phyloP scores from a whole-genome alignment of 495 filamentous ascomycete species.

The Aeminium ludgeri region DNA sequence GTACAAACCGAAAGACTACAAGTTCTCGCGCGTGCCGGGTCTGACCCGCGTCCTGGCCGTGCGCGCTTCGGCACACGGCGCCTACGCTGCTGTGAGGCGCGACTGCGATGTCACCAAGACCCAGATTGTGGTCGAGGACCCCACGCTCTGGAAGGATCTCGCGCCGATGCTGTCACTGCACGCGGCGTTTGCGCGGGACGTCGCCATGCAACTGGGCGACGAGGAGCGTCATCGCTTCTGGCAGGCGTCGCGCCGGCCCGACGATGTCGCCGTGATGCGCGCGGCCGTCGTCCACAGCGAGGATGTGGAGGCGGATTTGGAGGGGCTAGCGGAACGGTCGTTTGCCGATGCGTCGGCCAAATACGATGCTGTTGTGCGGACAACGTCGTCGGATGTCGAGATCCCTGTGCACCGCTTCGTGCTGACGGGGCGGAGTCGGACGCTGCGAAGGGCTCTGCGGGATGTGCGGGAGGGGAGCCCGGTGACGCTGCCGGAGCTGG shows the following conservation, averaged over 20 bases:
- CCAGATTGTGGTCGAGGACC: slow-evolving; percentile 47
- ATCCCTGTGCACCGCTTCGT: slow-evolving; percentile 79
- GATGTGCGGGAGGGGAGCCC: slow-evolving; percentile 27
- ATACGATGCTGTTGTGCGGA: slow-evolving; percentile 33
- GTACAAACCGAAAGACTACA: slow-evolving; percentile 63
- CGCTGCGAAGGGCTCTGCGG: slow-evolving; percentile 45
- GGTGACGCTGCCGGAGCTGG: slow-evolving; percentile 35
- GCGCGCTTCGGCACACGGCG: slow-evolving; percentile 70
- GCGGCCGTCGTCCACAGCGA: slow-evolving; percentile 17
- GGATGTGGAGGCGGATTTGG: slow-evolving; percentile 26
- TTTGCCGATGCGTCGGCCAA: slow-evolving; percentile 16
- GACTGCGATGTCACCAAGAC: slow-evolving; percentile 70
- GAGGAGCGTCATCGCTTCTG: slow-evolving; percentile 26
- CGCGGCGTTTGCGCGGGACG: slow-evolving; percentile 12
- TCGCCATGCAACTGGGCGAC: slow-evolving; percentile 22
- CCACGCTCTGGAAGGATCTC: slow-evolving; percentile 58
- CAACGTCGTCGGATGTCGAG: slow-evolving; percentile 43
- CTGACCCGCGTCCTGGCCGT: slow-evolving; percentile 71
- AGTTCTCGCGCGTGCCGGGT: slow-evolving; percentile 76
- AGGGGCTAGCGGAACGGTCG: slow-evolving; percentile 22
- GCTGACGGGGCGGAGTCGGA: slow-evolving; percentile 50
- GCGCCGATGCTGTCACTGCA: slow-evolving; percentile 37
- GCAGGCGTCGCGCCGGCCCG: slow-evolving; percentile 31
- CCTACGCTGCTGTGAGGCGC: slow-evolving; percentile 71
- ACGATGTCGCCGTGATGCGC: slow-evolving; percentile 36